Base-by-base conservation (phyloP, 179 eudicot genomes). In the Silene vulgaris region DNA sequence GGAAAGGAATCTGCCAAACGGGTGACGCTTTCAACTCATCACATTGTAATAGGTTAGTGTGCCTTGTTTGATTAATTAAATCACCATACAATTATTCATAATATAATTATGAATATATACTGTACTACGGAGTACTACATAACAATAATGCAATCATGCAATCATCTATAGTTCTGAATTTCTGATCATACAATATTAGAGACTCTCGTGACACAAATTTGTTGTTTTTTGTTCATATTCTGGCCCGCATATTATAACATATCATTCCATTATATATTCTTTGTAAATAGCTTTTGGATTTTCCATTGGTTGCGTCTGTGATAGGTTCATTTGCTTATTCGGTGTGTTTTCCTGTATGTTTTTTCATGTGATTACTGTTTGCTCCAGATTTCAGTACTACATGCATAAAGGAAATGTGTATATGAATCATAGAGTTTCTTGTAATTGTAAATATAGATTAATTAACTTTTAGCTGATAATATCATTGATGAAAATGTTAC, bases 1-100 rank as follows among this genome's bases (percentile, higher is more conserved):
- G 98, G 98, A 94, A 89, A 77, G 96, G 98, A 32, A 82, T 88
- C 75, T 94, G 98, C 84, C 91, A 91, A 85, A 71, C 82, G 35
- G 98, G 96, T 0, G 85, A 87, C 72, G 81, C 64, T 63, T 94
- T 94, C 84, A 83, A 85, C 78, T 83, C 92, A 5, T 86, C 96
- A 62, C 80, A 90, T 67, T 94, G 97, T 76, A 94, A 92, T 59
- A 94, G 84, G 98, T 91, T 56, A 85, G 92, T 84, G 0, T 43
- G 14, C 12, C 43, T 8, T 65, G 16, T 23, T 28, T 26, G 29
- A 29, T 4, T 23, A 68, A 48, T 19, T 62, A 21, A 64, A 14
- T 13, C 20, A 26, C 28, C 29, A 8, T 11, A 37, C 28, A 40
- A 40, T 40, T 40, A 40, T 8, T 40, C 48, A 40, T 8, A 40